These are phyloP conservation scores for Brassica balearica DNA, from an alignment of 441 rosid genomes.

Conservation along the genomic window DNA sequence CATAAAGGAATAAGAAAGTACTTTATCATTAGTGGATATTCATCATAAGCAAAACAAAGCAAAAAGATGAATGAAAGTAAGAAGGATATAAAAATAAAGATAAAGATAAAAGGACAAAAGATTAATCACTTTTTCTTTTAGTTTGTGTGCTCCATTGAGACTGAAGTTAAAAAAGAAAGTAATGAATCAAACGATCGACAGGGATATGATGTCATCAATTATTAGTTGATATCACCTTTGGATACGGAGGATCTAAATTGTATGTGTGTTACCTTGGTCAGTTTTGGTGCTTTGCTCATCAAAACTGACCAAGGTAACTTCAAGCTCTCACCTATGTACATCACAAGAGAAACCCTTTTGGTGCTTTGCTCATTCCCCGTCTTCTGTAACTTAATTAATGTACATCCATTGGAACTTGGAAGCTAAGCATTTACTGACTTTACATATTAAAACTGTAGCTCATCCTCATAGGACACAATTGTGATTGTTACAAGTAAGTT, in stretches of 20 bases:
- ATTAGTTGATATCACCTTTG: neutral
- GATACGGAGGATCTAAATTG: neutral
- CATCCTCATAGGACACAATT: neutral
- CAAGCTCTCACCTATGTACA: neutral
- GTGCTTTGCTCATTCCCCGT: neutral
- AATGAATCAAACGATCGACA: neutral
- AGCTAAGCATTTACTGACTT: neutral
- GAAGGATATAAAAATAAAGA: neutral
- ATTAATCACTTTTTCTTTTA: conserved; percentile 24
- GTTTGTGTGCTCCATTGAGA: neutral
- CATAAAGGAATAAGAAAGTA: neutral
- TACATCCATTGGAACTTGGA: neutral
- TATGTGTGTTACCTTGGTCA: neutral
- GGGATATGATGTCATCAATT: neutral
- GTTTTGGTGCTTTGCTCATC: no score
- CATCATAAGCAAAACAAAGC: conserved; percentile 37
- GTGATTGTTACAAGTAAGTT: neutral
- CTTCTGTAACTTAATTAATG: neutral
- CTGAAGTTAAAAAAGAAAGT: neutral
- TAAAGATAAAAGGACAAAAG: conserved; percentile 6
- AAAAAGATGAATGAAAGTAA: conserved; percentile 26
- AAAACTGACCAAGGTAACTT: neutral
- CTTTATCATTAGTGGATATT: conserved; percentile 39
- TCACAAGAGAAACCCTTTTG: neutral
- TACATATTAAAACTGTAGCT: neutral